Evolutionary conservation across 2,329 filamentous ascomycete genomes (phyloP), one percentile per base, ranked within the genome.

Genomic region (Byssochlamys sp.): DNA sequence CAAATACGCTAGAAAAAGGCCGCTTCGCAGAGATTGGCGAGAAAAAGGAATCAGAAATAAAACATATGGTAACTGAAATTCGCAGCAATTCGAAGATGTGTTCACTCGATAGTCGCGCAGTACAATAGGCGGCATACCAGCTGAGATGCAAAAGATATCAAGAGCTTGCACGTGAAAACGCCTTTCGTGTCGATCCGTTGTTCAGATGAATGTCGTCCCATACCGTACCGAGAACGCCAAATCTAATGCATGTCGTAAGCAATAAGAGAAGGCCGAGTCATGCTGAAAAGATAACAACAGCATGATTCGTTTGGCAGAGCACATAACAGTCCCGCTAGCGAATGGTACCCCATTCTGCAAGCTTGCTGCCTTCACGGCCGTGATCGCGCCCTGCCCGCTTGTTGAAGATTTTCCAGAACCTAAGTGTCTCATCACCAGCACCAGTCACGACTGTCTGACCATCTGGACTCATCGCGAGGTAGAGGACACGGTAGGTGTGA

Each of bases 351-450:
- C 89, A 94, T 71, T 90, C 88, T 49, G 85, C 84, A 58, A 94
- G 78, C 62, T 82, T 81, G 54, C 85, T 76, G 56, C 72, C 83
- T 63, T 86, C 85, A 50, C 88, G 86, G 59, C 88, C 86, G 61
- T 86, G 81, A 57, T 80, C 78, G 59, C 84, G 80, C 27, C 87
- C 86, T 28, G 88, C 85, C 67, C 90, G 87, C 68, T 88, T 87
- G 59, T 89, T 90, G 75, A 99, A 99, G 1, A 94, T 88, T 58
- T 94, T 94, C 94, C 94, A 99, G 76, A 99, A 99, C 50, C 94
- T 81, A 54, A 99, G 75, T 0, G 94, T 99, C 77, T 99, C 94
- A 64, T 99, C 94, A 14, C 94, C 94, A 3, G 94, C 94, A 26
- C 94, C 94, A 0, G 94, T 99, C 11, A 97, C 94, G 24, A 99